A percentile compares a stretch with the other conserved stretches of the same genome.
Evolutionary conservation across 2,329 filamentous ascomycete genomes (phyloP).

Genomic region (Xylariaceae sp.): DNA sequence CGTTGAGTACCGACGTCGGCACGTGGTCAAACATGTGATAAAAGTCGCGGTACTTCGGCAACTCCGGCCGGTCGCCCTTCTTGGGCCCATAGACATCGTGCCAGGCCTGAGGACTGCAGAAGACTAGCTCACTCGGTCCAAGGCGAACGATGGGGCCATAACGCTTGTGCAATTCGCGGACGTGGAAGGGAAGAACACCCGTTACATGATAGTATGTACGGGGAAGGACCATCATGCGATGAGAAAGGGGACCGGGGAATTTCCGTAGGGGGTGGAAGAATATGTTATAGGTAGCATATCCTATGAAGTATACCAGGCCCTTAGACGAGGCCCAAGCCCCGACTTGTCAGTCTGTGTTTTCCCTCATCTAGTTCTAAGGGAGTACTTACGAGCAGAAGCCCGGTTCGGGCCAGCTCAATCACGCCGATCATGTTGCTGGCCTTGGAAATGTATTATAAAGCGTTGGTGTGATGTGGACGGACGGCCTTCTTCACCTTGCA

Average conservation of each 20-base stretch:
- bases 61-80: slow-evolving; percentile 3
- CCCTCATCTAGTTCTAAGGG: background rate
- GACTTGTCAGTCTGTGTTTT: background rate
- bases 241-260: slow-evolving; percentile 12
- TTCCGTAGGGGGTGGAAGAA: slow-evolving; percentile 16
- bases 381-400: background rate
- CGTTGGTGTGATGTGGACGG: too few species aligned
- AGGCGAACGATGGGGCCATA: slow-evolving; percentile 17
- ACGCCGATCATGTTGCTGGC: background rate
- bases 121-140: slow-evolving; percentile 11
- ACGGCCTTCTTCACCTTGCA: too few species aligned
- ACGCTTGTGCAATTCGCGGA: slow-evolving; percentile 9
- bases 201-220: background rate
- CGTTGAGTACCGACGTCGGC: slow-evolving; percentile 3
- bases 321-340: background rate
- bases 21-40: slow-evolving; percentile 9
- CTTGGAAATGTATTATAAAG: background rate
- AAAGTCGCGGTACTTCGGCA: slow-evolving; percentile 9
- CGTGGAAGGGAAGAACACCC: slow-evolving; percentile 4
- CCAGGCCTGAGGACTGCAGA: slow-evolving; percentile 12
- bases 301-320: background rate
- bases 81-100: slow-evolving; percentile 17
- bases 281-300: slow-evolving; percentile 10
- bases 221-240: slow-evolving; percentile 10
- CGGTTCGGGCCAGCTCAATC: background rate